phyloP scores from a whole-genome alignment of 2,329 filamentous ascomycete genomes.

The Aureobasidium subglaciale region DNA sequence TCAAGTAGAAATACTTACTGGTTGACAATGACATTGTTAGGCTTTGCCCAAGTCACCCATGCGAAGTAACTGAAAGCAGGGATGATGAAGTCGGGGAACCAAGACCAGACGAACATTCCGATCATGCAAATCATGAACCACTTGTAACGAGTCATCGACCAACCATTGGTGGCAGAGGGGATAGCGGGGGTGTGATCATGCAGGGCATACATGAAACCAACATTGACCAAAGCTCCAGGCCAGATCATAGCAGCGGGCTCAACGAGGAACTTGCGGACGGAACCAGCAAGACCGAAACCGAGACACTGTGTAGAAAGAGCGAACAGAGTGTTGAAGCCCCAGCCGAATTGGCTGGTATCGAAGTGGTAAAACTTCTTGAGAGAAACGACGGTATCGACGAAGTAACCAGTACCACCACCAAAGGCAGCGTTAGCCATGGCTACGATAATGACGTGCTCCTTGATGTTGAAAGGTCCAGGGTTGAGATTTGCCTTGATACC shows the following conservation, averaged over 20 bases:
- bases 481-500: conserved; percentile 48
- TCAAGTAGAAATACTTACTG: conserved; percentile 14
- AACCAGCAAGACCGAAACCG: conserved; percentile 77
- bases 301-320: conserved; percentile 81
- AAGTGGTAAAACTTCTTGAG: conserved; percentile 70
- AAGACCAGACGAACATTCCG: conserved; percentile 70
- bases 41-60: conserved; percentile 81
- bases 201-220: conserved; percentile 69
- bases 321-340: conserved; percentile 75
- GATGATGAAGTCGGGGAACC: conserved; percentile 72
- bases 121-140: conserved; percentile 73
- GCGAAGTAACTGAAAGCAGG: conserved; percentile 85
- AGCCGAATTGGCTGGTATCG: conserved; percentile 49
- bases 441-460: conserved; percentile 25
- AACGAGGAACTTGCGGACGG: conserved; percentile 73
- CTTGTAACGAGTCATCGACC: conserved; percentile 73
- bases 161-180: conserved; percentile 59
- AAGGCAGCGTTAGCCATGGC: conserved; percentile 47
- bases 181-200: conserved; percentile 66
- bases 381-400: conserved; percentile 23
- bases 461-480: conserved; percentile 43
- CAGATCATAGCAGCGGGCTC: conserved; percentile 85
- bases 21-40: conserved; percentile 57
- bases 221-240: conserved; percentile 80
- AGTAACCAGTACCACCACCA: conserved; percentile 30